A percentile compares a stretch with the other conserved stretches of the same genome.
These are phyloP conservation scores for Podila minutissima DNA, from an alignment of 192 early-diverging fungal species.

Conservation along the genomic window DNA sequence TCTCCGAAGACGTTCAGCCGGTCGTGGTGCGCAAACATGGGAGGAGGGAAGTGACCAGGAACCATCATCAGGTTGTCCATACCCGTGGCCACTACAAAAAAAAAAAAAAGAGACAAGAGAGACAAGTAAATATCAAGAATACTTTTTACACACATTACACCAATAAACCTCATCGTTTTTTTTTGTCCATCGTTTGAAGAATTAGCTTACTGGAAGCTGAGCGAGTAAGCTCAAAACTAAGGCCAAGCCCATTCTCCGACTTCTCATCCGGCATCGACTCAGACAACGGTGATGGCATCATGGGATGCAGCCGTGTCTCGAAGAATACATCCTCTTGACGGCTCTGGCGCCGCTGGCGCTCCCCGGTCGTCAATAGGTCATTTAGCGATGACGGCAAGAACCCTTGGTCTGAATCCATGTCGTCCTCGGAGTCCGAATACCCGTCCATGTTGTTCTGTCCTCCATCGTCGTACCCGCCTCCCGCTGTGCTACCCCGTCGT, in stretches of 20 bases:
- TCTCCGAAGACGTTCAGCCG: too few species aligned
- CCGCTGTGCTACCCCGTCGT: constrained; percentile 16
- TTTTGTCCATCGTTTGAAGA: background rate
- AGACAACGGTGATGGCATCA: constrained; percentile 28
- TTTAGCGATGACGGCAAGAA: constrained; percentile 63
- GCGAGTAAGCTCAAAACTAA: background rate
- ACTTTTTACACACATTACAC: background rate
- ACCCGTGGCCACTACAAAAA: background rate
- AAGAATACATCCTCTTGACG: constrained; percentile 41
- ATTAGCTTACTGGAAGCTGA: background rate
- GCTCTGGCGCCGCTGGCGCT: constrained; percentile 55
- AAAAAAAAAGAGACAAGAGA: background rate
- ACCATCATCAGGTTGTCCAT: constrained; percentile 1
- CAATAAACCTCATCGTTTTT: background rate
- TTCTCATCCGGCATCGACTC: constrained; percentile 26
- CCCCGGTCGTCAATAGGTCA: constrained; percentile 60
- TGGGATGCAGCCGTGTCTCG: background rate
- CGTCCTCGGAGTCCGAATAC: constrained; percentile 54
- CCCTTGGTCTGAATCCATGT: constrained; percentile 35
- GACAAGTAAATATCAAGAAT: too few species aligned
- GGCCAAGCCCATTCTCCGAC: constrained; percentile 15
- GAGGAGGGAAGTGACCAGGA: too few species aligned
- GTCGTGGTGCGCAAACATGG: background rate
- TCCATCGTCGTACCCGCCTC: constrained; percentile 6
- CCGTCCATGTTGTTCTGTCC: constrained; percentile 8